Evolutionary conservation across 371 early-diverging fungal genomes (phyloP).

Genomic region (Mortierella sp.): DNA sequence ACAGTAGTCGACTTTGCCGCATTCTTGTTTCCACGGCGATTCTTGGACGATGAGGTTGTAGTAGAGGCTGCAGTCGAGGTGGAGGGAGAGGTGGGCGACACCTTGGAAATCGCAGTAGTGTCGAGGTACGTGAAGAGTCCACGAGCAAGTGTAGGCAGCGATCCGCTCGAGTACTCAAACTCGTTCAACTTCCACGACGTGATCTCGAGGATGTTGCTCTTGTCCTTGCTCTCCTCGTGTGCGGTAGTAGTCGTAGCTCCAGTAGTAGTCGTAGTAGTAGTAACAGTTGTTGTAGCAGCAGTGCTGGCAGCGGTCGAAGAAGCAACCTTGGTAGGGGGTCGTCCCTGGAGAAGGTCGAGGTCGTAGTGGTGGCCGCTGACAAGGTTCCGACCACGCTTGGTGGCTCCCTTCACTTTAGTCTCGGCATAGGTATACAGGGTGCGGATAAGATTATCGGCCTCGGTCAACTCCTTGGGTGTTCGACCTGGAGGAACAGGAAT

Average conservation of each 20-base stretch:
- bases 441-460: constrained; percentile 38
- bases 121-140: constrained; percentile 82
- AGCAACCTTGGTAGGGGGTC: constrained; percentile 1
- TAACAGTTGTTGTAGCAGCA: too few relatives aligned
- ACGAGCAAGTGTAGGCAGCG: constrained; percentile 82
- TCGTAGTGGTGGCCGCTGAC: constrained; percentile 36
- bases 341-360: constrained; percentile 24
- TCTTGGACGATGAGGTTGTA: constrained; percentile 1
- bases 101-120: neutral
- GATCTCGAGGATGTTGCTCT: constrained; percentile 22
- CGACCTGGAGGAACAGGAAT: neutral
- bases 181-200: constrained; percentile 76
- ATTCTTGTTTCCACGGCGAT: neutral
- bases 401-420: constrained; percentile 15
- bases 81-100: neutral
- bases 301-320: neutral
- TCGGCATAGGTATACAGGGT: constrained; percentile 20
- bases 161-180: constrained; percentile 55
- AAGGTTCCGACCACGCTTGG: constrained; percentile 32
- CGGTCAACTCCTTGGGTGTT: constrained; percentile 11
- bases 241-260: neutral
- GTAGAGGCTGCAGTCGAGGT: neutral
- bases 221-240: neutral
- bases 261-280: neutral
- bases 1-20: neutral